Conservation (phyloP, 805 yeast genomes). For the Metschnikowia shivogae region DNA sequence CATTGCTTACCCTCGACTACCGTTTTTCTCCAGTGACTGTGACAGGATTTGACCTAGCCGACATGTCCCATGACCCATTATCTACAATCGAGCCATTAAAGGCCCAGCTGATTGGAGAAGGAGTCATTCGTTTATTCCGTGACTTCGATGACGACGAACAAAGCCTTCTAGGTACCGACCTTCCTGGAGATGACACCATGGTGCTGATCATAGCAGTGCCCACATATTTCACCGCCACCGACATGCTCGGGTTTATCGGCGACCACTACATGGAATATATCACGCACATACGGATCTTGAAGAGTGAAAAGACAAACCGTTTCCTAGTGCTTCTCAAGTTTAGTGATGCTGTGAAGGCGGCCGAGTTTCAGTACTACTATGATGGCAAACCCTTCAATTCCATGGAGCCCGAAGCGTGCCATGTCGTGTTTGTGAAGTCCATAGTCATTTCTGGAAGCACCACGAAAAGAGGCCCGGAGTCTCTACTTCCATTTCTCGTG, state of each 20-base stretch:
- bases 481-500: slow-evolving; percentile 59
- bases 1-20: slow-evolving; percentile 22
- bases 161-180: slow-evolving; percentile 5
- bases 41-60: slow-evolving; percentile 11
- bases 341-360: slow-evolving; percentile 49
- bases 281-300: slow-evolving; percentile 68
- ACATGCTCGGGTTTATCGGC: slow-evolving; percentile 76
- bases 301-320: slow-evolving; percentile 62
- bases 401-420: slow-evolving; percentile 86
- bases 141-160: slow-evolving; percentile 31
- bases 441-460: slow-evolving; percentile 37
- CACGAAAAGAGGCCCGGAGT: slow-evolving; percentile 13
- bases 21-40: slow-evolving; percentile 29
- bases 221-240: slow-evolving; percentile 80
- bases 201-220: slow-evolving; percentile 84
- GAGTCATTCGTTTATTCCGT: slow-evolving; percentile 64
- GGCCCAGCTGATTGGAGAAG: slow-evolving; percentile 68
- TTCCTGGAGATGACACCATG: slow-evolving; percentile 56
- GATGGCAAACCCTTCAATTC: slow-evolving; percentile 77
- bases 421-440: slow-evolving; percentile 64
- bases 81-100: slow-evolving; percentile 43
- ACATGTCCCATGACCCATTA: slow-evolving; percentile 5
- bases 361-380: slow-evolving; percentile 58
- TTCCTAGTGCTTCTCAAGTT: slow-evolving; percentile 79
- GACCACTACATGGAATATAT: slow-evolving; percentile 50